Evolutionary conservation across 805 yeast species (phyloP).

Genomic region (Candida montana): DNA sequence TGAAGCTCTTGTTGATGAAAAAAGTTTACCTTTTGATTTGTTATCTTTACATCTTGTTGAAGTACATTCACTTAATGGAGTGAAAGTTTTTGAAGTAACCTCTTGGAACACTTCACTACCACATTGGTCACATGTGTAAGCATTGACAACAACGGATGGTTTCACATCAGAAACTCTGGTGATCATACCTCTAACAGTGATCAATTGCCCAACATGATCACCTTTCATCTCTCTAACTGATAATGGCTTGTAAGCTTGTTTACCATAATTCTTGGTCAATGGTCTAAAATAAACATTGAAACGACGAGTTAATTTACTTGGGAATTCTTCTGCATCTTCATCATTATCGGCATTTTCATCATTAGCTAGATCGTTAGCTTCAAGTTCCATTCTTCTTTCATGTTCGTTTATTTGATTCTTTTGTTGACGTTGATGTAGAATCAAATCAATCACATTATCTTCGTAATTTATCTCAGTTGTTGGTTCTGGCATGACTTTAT

Average conservation of each 20-base stretch:
- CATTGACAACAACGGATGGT: slow-evolving; percentile 85
- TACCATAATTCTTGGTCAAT: slow-evolving; percentile 36
- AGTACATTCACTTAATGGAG: slow-evolving; percentile 85
- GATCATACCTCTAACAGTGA: slow-evolving; percentile 90
- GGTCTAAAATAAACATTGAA: slow-evolving; percentile 87
- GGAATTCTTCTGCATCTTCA: slow-evolving; percentile 50
- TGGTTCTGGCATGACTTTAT: slow-evolving; percentile 82
- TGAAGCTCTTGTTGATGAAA: slow-evolving; percentile 92
- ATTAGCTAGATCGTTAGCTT: slow-evolving; percentile 32
- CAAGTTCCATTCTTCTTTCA: slow-evolving; percentile 60
- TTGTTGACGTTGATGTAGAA: slow-evolving; percentile 81
- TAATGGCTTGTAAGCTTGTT: slow-evolving; percentile 42
- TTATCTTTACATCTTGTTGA: slow-evolving; percentile 75
- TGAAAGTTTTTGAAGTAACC: slow-evolving; percentile 74
- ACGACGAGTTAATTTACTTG: slow-evolving; percentile 80
- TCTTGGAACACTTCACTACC: slow-evolving; percentile 97
- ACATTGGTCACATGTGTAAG: slow-evolving; percentile 96
- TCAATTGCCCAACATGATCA: slow-evolving; percentile 71
- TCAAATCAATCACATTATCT: slow-evolving; percentile 90
- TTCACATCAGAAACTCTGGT: slow-evolving; percentile 95
- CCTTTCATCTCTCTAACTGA: slow-evolving; percentile 92
- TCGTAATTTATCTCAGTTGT: slow-evolving; percentile 70
- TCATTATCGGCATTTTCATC: slow-evolving; percentile 24
- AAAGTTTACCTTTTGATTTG: slow-evolving; percentile 80
- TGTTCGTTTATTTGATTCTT: slow-evolving; percentile 70